These are phyloP conservation scores for Penicillium griseofulvum DNA, from an alignment of 2,329 filamentous ascomycete species.

Conservation along the genomic window DNA sequence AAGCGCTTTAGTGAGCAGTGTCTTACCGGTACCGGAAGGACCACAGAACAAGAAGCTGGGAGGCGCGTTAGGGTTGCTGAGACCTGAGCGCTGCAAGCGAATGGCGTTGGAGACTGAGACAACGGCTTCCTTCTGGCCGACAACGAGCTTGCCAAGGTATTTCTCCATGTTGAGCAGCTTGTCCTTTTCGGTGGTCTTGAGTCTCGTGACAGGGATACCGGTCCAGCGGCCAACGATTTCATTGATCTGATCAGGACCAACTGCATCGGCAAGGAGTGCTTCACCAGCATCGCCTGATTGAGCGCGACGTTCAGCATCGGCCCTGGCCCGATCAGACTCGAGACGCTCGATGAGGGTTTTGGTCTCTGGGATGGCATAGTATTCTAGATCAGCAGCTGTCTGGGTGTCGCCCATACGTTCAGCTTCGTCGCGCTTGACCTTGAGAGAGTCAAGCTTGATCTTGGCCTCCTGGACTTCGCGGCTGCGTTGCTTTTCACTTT, in stretches of 20 bases:
- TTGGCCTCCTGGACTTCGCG: constrained; percentile 92
- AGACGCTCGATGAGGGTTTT: constrained; percentile 74
- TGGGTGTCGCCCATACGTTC: constrained; percentile 79
- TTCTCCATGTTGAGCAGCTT: constrained; percentile 98
- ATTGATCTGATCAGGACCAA: constrained; percentile 97
- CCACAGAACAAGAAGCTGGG: constrained; percentile 99
- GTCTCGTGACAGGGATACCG: constrained; percentile 92
- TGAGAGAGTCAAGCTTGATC: constrained; percentile 87
- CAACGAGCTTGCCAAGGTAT: constrained; percentile 75
- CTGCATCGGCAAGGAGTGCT: constrained; percentile 82
- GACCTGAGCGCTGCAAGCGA: constrained; percentile 87
- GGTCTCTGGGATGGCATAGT: constrained; percentile 95
- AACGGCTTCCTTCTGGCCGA: constrained; percentile 93
- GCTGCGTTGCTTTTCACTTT: constrained; percentile 85
- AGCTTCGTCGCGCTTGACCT: constrained; percentile 91
- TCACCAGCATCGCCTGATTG: constrained; percentile 61
- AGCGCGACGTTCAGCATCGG: constrained; percentile 65
- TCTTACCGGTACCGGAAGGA: constrained; percentile 97
- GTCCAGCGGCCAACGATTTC: constrained; percentile 97
- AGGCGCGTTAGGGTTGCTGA: constrained; percentile 93
- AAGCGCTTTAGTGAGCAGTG: constrained; percentile 90
- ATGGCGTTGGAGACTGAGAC: constrained; percentile 93
- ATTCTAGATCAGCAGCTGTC: constrained; percentile 89
- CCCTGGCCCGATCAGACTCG: constrained; percentile 74
- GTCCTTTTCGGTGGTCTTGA: constrained; percentile 95